Base-by-base conservation (phyloP, 331 rosid genomes). In the Malus hybrid region DNA sequence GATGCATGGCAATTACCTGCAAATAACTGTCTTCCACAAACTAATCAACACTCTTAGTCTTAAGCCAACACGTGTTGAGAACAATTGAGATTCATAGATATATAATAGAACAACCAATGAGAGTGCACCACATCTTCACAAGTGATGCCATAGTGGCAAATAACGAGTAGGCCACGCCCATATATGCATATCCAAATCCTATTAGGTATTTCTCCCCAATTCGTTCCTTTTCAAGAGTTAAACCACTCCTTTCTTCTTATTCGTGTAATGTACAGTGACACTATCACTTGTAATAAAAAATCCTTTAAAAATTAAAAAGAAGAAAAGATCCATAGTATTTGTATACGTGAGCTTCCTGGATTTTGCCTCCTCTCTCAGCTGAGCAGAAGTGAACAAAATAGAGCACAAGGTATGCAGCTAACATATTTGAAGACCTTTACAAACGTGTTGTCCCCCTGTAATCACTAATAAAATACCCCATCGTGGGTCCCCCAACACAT, bases 371-470 rank as follows among this genome's bases (percentile, higher is more conserved):
- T 3, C 3, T 28, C 24, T 2, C 46, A 39, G 46, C 12, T 9
- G n/a, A 5, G 3, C 56, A 24, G 61, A 44, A n/a, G 48, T 16
- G 20, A 81, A 70, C 69, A 73, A 59, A 22, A 69, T 39, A 67
- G 13, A 46, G 56, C 87, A 78, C 78, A 74, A 83, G 88, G 83
- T 68, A 73, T 79, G 82, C 69, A 56, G 70, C 60, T 42, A 67
- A 8, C 29, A 63, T 13, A 18, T 10, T 34, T 65, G 14, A 5
- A 6, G 65, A 70, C 68, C 55, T 61, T 16, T 32, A 65, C 44
- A 6, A 56, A 46, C 83, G 52, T 76, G 24, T 24, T 24, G 79
- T 66, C 81, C 36, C 75, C 18, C 77, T 72, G 4, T 28, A 28
- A 28, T 28, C 29, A 28, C 29, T 28, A 28, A 28, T 28, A 3